A percentile compares a stretch with the other conserved stretches of the same genome.
Conservation (phyloP, 2,329 filamentous ascomycete genomes). For the Nemania sp. region DNA sequence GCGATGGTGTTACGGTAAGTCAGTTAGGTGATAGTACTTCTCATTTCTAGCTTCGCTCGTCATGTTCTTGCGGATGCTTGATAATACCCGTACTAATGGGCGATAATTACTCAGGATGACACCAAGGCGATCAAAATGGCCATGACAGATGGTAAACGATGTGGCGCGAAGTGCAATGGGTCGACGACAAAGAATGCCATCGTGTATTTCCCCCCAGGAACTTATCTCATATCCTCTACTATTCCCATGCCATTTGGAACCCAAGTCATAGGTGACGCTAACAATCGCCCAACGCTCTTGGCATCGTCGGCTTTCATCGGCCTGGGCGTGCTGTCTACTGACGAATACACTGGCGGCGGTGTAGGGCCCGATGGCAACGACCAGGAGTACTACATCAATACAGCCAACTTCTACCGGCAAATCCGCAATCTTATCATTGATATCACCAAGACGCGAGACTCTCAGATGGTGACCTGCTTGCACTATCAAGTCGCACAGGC, state of each 20-base stretch:
- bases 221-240: constrained; percentile 3
- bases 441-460: background rate
- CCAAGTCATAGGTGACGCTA: constrained; percentile 14
- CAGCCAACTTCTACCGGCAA: constrained; percentile 18
- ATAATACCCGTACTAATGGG: too few species aligned
- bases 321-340: constrained; percentile 14
- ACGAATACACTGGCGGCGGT: constrained; percentile 12
- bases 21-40: too few species aligned
- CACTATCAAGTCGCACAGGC: constrained; percentile 27
- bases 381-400: constrained; percentile 18
- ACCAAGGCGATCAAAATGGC: constrained; percentile 16
- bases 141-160: constrained; percentile 18
- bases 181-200: constrained; percentile 11
- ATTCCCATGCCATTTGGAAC: constrained; percentile 16
- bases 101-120: too few species aligned
- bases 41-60: too few species aligned
- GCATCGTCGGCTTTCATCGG: constrained; percentile 3
- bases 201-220: constrained; percentile 20
- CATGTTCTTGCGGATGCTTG: too few species aligned
- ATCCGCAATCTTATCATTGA: constrained; percentile 26
- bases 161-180: constrained; percentile 16
- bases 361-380: constrained; percentile 3
- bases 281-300: constrained; percentile 12
- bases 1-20: too few species aligned
- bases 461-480: background rate